These are phyloP conservation scores for Cutaneotrichosporon daszewskae DNA, from an alignment of 1,284 basidiomycete genomes.

Conservation along the genomic window DNA sequence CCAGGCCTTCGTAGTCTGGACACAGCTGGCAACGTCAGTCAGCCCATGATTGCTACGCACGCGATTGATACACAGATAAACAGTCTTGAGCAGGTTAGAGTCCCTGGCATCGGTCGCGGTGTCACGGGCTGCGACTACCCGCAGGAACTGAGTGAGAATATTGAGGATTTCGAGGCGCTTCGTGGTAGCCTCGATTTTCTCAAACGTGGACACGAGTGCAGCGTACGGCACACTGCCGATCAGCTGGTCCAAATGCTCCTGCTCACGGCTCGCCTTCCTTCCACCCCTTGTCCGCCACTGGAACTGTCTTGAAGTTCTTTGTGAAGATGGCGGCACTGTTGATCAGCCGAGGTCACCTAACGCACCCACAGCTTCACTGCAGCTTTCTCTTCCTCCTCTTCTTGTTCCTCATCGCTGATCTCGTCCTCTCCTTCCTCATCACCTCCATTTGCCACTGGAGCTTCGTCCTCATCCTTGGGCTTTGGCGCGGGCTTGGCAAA, in stretches of 20 bases:
- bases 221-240: slow-evolving; percentile 81
- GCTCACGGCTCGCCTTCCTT: slow-evolving; percentile 76
- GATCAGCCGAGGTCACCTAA: not conserved
- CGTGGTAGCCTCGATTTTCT: slow-evolving; percentile 87
- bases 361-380: slow-evolving; percentile 59
- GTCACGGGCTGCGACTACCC: slow-evolving; percentile 72
- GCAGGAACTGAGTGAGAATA: slow-evolving; percentile 77
- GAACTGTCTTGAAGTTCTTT: slow-evolving; percentile 55
- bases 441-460: too few species aligned
- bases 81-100: slow-evolving; percentile 74
- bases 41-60: slow-evolving; percentile 51
- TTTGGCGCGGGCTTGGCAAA: slow-evolving; percentile 37
- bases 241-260: not conserved
- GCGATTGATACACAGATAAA: slow-evolving; percentile 96
- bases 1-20: slow-evolving; percentile 92
- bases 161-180: slow-evolving; percentile 92
- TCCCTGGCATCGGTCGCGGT: slow-evolving; percentile 34
- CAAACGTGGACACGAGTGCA: slow-evolving; percentile 81
- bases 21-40: slow-evolving; percentile 66
- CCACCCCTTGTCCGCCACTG: slow-evolving; percentile 79
- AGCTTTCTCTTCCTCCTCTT: slow-evolving; percentile 58
- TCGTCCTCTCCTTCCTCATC: slow-evolving; percentile 46
- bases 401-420: slow-evolving; percentile 41
- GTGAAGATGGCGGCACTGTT: slow-evolving; percentile 58
- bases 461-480: slow-evolving; percentile 47